Evolutionary conservation across 768 basidiomycete species (phyloP).

Genomic region (Mrakia gelida): DNA sequence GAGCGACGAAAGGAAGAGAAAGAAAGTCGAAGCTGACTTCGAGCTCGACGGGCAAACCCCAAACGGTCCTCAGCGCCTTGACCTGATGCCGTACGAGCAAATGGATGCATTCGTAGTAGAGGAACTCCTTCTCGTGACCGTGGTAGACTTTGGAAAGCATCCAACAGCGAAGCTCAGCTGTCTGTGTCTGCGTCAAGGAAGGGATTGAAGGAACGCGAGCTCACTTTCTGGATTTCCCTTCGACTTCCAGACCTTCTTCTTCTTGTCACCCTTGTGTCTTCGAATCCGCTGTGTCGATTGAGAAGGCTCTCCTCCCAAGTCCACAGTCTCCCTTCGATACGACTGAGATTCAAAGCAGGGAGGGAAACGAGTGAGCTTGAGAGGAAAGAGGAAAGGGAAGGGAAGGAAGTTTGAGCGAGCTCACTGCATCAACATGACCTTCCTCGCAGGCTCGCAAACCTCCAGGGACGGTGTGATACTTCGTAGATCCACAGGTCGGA

Average conservation of each 20-base stretch:
- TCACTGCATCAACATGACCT: conserved; percentile 60
- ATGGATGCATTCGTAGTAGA: conserved; percentile 81
- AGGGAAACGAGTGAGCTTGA: background rate
- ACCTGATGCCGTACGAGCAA: conserved; percentile 74
- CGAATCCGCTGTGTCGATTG: conserved; percentile 62
- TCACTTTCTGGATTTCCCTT: conserved; percentile 60
- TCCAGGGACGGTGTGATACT: conserved; percentile 81
- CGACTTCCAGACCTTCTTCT: conserved; percentile 54
- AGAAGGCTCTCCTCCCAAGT: conserved; percentile 60
- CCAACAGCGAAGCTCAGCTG: background rate
- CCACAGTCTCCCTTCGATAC: conserved; percentile 73
- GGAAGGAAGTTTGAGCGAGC: background rate
- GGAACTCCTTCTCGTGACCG: conserved; percentile 68
- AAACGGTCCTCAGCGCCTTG: conserved; percentile 54
- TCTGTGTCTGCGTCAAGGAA: too few relatives aligned
- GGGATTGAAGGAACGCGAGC: conserved; percentile 30
- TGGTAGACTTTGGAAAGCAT: conserved; percentile 62
- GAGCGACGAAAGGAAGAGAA: conserved; percentile 64
- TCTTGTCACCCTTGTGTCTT: conserved; percentile 56
- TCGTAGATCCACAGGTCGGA: conserved; percentile 63
- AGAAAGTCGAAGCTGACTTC: conserved; percentile 59
- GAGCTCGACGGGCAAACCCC: conserved; percentile 73
- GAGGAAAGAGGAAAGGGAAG: conserved; percentile 1
- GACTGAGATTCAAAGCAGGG: conserved; percentile 50
- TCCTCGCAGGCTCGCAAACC: conserved; percentile 83